phyloP scores from a whole-genome alignment of 2,329 filamentous ascomycete genomes.

The Orbilia oligospora region DNA sequence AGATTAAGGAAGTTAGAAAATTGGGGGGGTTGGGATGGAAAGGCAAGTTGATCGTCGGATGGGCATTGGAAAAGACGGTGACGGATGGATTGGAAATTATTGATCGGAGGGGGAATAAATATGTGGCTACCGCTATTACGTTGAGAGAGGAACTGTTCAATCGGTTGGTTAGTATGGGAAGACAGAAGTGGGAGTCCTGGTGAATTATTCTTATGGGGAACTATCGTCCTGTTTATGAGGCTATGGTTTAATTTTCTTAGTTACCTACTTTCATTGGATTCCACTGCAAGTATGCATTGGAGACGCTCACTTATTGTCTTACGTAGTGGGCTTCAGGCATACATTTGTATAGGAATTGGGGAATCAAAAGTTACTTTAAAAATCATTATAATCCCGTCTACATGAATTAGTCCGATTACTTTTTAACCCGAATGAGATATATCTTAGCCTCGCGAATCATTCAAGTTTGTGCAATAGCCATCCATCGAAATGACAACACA shows the following conservation, averaged over 20 bases:
- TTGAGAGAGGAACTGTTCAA: constrained; percentile 85
- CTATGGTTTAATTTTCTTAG: neutral
- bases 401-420: neutral
- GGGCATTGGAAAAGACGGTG: constrained; percentile 81
- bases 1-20: constrained; percentile 82
- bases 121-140: constrained; percentile 79
- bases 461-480: no score
- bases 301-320: neutral
- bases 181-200: constrained; percentile 87
- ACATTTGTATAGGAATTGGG: neutral
- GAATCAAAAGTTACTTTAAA: constrained; percentile 5
- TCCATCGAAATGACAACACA: neutral
- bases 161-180: constrained; percentile 80
- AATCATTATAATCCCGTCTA: neutral
- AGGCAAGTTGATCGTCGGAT: constrained; percentile 83
- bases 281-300: neutral
- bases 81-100: constrained; percentile 80
- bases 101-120: constrained; percentile 65
- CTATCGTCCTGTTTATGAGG: no score
- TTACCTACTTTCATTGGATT: neutral
- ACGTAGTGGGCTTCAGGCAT: neutral
- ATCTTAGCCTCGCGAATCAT: no score
- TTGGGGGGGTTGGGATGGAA: constrained; percentile 88
- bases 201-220: constrained; percentile 66
- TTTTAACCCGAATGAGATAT: no score